Percentiles rank a stretch among this genome's conserved stretches.
These are phyloP conservation scores for Hypoxylon sp. DNA, from an alignment of 2,329 filamentous ascomycete species.

Conservation along the genomic window DNA sequence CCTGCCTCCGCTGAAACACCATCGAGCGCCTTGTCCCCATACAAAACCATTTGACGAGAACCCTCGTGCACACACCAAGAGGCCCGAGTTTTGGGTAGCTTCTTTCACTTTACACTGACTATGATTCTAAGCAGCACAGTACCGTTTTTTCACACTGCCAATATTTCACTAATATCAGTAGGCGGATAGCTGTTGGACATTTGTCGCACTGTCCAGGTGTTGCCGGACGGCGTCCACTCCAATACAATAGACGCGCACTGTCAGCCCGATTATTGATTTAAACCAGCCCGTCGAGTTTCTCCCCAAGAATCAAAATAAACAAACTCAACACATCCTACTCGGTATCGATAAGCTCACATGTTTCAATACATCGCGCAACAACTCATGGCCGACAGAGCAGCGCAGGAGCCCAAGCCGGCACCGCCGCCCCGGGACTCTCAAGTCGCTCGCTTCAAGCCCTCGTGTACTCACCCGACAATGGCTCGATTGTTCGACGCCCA, in stretches of 20 bases:
- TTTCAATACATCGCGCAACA: constrained; percentile 20
- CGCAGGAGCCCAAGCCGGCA: constrained; percentile 6
- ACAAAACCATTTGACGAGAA: constrained; percentile 6
- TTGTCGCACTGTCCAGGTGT: not conserved
- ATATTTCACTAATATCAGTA: constrained; percentile 25
- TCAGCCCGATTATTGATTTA: too few species aligned
- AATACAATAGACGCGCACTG: not conserved
- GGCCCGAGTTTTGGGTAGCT: constrained; percentile 11
- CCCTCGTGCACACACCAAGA: not conserved
- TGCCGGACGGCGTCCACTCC: not conserved
- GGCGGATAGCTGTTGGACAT: not conserved
- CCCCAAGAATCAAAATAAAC: not conserved
- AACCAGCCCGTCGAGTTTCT: too few species aligned
- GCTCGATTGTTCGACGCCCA: constrained; percentile 72
- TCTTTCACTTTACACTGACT: constrained; percentile 5
- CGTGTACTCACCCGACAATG: constrained; percentile 78
- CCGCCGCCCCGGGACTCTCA: constrained; percentile 23
- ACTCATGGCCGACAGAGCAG: constrained; percentile 25
- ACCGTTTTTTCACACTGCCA: constrained; percentile 2
- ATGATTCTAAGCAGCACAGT: constrained; percentile 11
- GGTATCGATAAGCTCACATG: constrained; percentile 18
- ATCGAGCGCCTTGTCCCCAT: not conserved
- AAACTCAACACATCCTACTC: constrained; percentile 3
- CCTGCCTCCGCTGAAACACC: not conserved
- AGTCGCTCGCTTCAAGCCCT: constrained; percentile 43